Evolutionary conservation across 2,329 filamentous ascomycete species (phyloP).

Genomic region (Pseudodiploospora longispora): DNA sequence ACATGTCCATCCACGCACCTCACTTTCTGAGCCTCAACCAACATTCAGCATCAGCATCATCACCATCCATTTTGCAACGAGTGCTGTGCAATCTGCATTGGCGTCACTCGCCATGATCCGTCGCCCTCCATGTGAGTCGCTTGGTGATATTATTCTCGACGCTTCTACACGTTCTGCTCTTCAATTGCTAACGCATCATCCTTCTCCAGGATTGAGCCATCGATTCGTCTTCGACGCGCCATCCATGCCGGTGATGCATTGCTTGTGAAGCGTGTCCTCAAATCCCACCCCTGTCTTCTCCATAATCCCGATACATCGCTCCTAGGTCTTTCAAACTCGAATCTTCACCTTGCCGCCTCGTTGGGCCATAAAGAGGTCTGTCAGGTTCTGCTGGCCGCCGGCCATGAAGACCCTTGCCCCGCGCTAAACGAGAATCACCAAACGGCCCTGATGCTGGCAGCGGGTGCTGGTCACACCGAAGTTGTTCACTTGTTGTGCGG

Average conservation of each 20-base stretch:
- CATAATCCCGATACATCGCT: conserved; percentile 71
- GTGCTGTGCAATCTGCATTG: background rate
- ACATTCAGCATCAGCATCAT: too few relatives aligned
- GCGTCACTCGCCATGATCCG: conserved; percentile 9
- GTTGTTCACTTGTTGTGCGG: conserved; percentile 65
- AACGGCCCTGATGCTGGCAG: conserved; percentile 75
- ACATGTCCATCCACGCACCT: too few relatives aligned
- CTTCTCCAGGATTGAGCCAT: conserved; percentile 60
- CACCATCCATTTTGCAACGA: too few relatives aligned
- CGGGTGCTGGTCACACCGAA: conserved; percentile 60
- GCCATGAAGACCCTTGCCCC: conserved; percentile 66
- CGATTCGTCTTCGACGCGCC: conserved; percentile 70
- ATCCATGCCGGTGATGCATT: conserved; percentile 66
- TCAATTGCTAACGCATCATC: background rate
- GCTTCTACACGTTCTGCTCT: too few relatives aligned
- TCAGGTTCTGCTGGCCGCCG: conserved; percentile 60
- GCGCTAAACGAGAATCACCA: conserved; percentile 73
- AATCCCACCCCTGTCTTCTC: conserved; percentile 60
- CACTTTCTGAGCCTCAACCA: too few relatives aligned
- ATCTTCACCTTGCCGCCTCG: conserved; percentile 70
- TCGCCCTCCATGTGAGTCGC: conserved; percentile 12
- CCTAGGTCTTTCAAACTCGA: conserved; percentile 67
- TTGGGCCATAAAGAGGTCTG: conserved; percentile 64
- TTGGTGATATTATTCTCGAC: background rate
- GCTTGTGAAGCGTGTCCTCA: conserved; percentile 70